Evolutionary conservation across 106 monocot species (phyloP), one percentile per base, ranked within the genome.

Genomic region (Dioscorea dumetorum): DNA sequence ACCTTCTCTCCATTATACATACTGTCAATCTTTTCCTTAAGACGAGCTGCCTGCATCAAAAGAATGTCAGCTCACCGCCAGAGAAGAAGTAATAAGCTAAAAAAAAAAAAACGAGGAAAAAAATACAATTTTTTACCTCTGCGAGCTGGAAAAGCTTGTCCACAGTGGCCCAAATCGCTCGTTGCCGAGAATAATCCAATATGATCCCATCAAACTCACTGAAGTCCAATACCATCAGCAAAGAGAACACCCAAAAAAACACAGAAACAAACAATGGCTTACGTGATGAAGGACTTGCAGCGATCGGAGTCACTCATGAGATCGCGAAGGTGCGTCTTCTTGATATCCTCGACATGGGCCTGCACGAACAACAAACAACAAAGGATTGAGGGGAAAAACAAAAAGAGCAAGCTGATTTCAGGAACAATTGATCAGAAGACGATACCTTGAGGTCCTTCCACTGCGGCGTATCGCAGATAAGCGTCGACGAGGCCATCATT

Each of bases 241-340:
- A 41, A 10, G 3, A 41, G 5, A 41, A 10, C 41, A 41, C 10
- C 10, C 41, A 41, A 41, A 41, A 20, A 48, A 61, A 51, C 15
- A 54, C 50, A 6, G 21, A 31, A 19, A 50, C 3, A 5, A 28
- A 5, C 7, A 61, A 12, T 5, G n/a, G 22, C 87, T 72, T 91
- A 95, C 95, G 80, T 81, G 63, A 76, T 95, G 88, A 95, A 91
- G 22, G 85, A 88, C 83, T 88, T 83, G 91, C 91, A 95, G 9
- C 95, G 88, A 24, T 88, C 85, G 12, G 63, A 72, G 62, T 95
- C 88, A 13, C 49, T 66, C 95, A 91, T 75, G 67, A 91, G 74
- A 76, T 95, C 81, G 14, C 88, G 82, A 60, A 95, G 75, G 58
- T 95, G 95, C 17, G 81, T 91, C 62, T 64, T 81, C 56, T 95